Evolutionary conservation across 2,329 filamentous ascomycete genomes (phyloP).

Genomic region (Cordyceps pruinosa): DNA sequence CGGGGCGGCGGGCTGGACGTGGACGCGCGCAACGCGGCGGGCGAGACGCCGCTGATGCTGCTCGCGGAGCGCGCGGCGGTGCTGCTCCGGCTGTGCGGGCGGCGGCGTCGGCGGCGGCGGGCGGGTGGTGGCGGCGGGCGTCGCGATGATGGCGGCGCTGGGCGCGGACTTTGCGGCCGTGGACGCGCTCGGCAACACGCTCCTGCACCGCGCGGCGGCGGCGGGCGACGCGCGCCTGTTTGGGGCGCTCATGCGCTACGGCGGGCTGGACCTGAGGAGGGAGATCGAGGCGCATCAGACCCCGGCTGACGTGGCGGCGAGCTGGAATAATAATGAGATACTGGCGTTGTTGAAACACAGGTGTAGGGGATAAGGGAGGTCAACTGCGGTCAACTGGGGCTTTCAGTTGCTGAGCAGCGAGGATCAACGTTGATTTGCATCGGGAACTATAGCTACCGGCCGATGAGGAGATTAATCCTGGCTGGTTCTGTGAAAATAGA

Average conservation of each 20-base stretch:
- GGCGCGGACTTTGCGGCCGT: slow-evolving; percentile 23
- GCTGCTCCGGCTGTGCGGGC: not conserved
- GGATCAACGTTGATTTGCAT: no score
- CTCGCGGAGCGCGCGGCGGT: not conserved
- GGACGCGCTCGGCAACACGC: slow-evolving; percentile 20
- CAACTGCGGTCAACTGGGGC: not conserved
- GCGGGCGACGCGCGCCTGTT: slow-evolving; percentile 17
- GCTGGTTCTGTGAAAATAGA: no score
- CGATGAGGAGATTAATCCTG: no score
- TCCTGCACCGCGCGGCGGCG: slow-evolving; percentile 26
- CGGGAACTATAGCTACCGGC: no score
- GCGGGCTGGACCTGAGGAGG: slow-evolving; percentile 23
- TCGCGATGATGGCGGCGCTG: slow-evolving; percentile 13
- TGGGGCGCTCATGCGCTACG: slow-evolving; percentile 18
- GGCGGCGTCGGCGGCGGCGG: not conserved
- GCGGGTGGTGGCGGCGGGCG: not conserved
- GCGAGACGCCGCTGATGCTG: slow-evolving; percentile 16
- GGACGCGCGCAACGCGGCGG: slow-evolving; percentile 13
- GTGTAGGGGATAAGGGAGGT: not conserved
- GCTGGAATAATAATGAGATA: slow-evolving; percentile 10
- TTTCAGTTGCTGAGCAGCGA: no score
- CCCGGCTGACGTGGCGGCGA: slow-evolving; percentile 28
- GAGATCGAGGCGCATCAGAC: slow-evolving; percentile 25
- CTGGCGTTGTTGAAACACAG: slow-evolving; percentile 4
- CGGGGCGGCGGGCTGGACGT: slow-evolving; percentile 11